These are phyloP conservation scores for Candida nanaspora DNA, from an alignment of 805 yeast genomes.

Conservation along the genomic window DNA sequence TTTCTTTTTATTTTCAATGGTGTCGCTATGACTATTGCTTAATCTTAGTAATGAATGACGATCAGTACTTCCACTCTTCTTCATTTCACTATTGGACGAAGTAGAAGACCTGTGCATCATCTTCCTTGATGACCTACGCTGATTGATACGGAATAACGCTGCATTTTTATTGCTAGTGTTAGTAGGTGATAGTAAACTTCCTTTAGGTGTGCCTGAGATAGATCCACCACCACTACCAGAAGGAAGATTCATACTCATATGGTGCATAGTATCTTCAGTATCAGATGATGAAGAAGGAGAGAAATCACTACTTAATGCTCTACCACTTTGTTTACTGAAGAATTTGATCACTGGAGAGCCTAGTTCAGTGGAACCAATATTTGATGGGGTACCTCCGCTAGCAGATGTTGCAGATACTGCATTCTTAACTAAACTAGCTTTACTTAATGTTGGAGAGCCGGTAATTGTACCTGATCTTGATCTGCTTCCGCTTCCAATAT, in stretches of 20 bases:
- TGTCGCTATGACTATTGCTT: too few relatives aligned
- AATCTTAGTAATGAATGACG: too few relatives aligned
- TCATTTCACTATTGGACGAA: conserved; percentile 8
- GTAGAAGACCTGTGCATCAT: conserved; percentile 17
- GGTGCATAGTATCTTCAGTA: conserved; percentile 50
- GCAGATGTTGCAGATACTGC: conserved; percentile 1
- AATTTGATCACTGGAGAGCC: conserved; percentile 20
- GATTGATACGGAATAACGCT: conserved; percentile 45
- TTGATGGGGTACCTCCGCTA: neutral
- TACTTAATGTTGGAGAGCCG: conserved; percentile 20
- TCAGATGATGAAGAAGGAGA: conserved; percentile 61
- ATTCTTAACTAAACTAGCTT: conserved; percentile 16
- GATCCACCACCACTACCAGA: neutral
- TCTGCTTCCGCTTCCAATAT: neutral
- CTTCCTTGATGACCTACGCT: conserved; percentile 43
- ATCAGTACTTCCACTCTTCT: too few relatives aligned
- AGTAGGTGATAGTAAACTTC: conserved; percentile 11
- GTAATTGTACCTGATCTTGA: neutral
- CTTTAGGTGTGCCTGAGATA: neutral
- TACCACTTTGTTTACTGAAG: conserved; percentile 14
- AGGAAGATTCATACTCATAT: too few relatives aligned
- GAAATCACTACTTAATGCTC: conserved; percentile 22
- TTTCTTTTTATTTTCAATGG: too few relatives aligned
- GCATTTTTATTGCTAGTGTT: conserved; percentile 22
- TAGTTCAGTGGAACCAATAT: conserved; percentile 1